Conservation (phyloP, 2,329 filamentous ascomycete species). For the Aspergillus pseudoglaucus region DNA sequence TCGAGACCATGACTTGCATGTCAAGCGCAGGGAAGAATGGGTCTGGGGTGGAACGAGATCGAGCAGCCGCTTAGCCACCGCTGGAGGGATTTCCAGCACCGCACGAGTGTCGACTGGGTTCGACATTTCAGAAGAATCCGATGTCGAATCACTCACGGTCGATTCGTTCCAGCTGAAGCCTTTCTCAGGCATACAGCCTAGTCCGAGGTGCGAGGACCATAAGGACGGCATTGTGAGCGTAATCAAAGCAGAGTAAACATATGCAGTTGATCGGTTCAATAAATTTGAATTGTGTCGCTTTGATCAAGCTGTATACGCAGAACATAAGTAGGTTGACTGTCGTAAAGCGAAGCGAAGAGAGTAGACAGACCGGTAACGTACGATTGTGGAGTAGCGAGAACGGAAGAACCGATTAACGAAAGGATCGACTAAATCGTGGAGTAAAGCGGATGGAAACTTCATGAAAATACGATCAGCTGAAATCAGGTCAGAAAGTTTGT, state of each 20-base stretch:
- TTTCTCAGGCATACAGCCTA: neutral
- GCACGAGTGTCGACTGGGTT: neutral
- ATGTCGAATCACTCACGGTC: neutral
- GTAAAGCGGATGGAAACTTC: neutral
- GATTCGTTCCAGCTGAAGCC: neutral
- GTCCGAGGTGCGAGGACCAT: neutral
- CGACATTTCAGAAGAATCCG: neutral
- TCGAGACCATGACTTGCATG: constrained; percentile 29
- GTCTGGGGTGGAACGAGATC: constrained; percentile 5
- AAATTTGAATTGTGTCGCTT: no score
- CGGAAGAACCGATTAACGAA: neutral
- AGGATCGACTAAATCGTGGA: neutral
- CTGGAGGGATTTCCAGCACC: neutral
- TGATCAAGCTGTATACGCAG: no score
- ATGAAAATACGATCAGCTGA: neutral
- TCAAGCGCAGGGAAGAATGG: constrained; percentile 21
- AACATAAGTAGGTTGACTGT: neutral
- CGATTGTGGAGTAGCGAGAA: neutral
- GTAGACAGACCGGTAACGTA: neutral
- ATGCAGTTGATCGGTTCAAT: neutral
- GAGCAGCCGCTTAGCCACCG: constrained; percentile 7
- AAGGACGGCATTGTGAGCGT: neutral
- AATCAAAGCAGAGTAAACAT: neutral
- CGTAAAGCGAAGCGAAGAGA: neutral
- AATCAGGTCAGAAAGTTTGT: neutral